phyloP scores from a whole-genome alignment of 768 basidiomycete species.

The Xerocomellus chrysenteron region DNA sequence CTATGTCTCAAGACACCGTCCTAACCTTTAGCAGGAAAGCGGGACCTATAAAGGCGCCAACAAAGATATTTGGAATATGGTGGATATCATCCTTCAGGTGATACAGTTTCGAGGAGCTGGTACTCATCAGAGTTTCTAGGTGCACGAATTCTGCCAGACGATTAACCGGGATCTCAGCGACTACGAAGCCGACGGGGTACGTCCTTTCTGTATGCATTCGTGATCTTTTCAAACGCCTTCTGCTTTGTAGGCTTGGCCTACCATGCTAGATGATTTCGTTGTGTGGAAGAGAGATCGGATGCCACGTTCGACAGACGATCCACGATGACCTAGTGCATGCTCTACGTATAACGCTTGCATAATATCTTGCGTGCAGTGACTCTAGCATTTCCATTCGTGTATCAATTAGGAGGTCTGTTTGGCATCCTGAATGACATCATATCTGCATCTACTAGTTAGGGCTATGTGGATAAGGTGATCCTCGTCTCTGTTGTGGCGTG shows the following conservation, averaged over 20 bases:
- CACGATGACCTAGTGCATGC: conserved; percentile 10
- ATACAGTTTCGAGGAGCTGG: not conserved
- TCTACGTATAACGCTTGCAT: conserved; percentile 15
- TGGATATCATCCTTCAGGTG: conserved; percentile 29
- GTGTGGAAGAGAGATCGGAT: conserved; percentile 51
- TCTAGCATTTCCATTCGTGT: conserved; percentile 12
- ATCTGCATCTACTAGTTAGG: not conserved
- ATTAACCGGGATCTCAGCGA: conserved; percentile 58
- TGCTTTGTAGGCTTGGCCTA: conserved; percentile 72
- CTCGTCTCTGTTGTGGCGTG: not conserved
- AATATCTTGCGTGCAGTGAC: conserved; percentile 10
- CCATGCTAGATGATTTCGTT: conserved; percentile 77
- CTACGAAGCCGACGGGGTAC: conserved; percentile 76
- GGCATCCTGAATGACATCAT: not conserved
- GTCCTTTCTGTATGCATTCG: conserved; percentile 23
- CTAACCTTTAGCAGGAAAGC: conserved; percentile 33
- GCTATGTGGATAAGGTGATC: not conserved
- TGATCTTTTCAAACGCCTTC: not conserved
- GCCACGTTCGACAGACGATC: conserved; percentile 1
- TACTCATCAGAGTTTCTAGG: conserved; percentile 39
- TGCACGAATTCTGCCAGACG: conserved; percentile 72
- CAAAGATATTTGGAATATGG: conserved; percentile 88
- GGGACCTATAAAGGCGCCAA: conserved; percentile 74
- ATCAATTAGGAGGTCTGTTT: not conserved
- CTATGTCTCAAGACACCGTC: not conserved